Conservation (phyloP, 768 basidiomycete genomes). For the Kwoniella bestiolae region DNA sequence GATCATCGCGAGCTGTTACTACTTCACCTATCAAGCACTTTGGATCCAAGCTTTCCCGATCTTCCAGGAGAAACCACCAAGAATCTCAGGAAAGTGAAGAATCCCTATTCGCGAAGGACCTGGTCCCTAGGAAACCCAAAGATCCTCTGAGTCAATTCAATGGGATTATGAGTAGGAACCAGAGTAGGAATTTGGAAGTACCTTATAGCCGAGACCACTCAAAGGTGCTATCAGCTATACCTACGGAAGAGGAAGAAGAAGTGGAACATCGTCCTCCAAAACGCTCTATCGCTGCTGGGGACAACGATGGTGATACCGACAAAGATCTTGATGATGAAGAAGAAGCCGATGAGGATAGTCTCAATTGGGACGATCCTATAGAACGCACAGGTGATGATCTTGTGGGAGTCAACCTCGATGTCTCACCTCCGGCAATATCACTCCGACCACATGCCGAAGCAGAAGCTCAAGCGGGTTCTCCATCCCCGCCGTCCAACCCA, state of each 20-base stretch:
- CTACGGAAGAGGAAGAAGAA: constrained; percentile 4
- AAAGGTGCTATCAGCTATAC: not conserved
- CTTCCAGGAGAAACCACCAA: not conserved
- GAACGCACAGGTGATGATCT: not conserved
- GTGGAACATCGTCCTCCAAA: not conserved
- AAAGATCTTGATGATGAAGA: not conserved
- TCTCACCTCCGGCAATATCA: not conserved
- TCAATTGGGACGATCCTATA: constrained; percentile 15
- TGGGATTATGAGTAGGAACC: not conserved
- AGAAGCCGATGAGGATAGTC: not conserved
- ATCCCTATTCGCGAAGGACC: not conserved
- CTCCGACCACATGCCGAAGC: too few relatives aligned
- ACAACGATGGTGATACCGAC: not conserved
- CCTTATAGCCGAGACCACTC: not conserved
- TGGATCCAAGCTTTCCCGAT: not conserved
- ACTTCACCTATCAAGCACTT: too few relatives aligned
- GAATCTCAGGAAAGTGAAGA: constrained; percentile 3
- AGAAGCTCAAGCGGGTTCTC: too few relatives aligned
- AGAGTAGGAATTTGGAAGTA: not conserved
- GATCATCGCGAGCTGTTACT: too few relatives aligned
- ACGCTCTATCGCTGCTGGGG: not conserved
- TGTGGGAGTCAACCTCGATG: not conserved
- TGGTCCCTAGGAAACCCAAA: not conserved
- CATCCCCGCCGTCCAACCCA: not conserved
- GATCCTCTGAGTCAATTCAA: not conserved